A percentile compares a stretch with the other conserved stretches of the same genome.
These are phyloP conservation scores for Ruellia speciosa DNA, from an alignment of 305 asterid genomes.

Conservation along the genomic window DNA sequence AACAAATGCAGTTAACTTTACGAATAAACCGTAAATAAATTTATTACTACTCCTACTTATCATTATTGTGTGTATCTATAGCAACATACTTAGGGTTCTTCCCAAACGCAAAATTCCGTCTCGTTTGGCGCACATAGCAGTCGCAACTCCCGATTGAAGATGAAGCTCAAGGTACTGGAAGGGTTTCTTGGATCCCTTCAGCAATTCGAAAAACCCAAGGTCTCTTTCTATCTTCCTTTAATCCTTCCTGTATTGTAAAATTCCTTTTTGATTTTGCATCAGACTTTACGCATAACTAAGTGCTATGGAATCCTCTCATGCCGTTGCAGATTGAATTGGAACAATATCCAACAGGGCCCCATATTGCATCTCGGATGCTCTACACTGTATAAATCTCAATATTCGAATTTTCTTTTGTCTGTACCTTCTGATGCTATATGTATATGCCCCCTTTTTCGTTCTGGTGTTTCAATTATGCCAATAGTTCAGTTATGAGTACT, in stretches of 20 bases:
- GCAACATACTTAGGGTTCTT: too few species aligned
- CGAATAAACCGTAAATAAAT: too few species aligned
- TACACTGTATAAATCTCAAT: conserved; percentile 44
- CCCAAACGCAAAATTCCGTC: too few species aligned
- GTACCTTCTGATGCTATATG: conserved; percentile 10
- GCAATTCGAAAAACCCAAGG: conserved; percentile 69
- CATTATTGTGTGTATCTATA: too few species aligned
- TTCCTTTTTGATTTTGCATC: neutral
- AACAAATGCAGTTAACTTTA: too few species aligned
- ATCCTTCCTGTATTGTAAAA: neutral
- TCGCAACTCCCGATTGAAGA: conserved; percentile 18
- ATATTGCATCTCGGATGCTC: conserved; percentile 85
- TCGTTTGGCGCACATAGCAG: too few species aligned
- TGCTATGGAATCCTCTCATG: conserved; percentile 1
- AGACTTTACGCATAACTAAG: neutral
- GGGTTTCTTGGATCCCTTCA: conserved; percentile 55
- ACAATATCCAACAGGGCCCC: conserved; percentile 94
- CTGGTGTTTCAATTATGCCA: neutral
- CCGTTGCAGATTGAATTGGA: conserved; percentile 70
- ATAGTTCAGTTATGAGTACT: neutral
- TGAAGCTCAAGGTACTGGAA: conserved; percentile 81
- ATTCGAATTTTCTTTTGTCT: conserved; percentile 8
- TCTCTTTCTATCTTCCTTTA: conserved; percentile 8
- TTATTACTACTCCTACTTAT: too few species aligned
- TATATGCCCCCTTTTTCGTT: neutral